phyloP scores from a whole-genome alignment of 176 grass and related monocot species.

The Oryza officinalis region DNA sequence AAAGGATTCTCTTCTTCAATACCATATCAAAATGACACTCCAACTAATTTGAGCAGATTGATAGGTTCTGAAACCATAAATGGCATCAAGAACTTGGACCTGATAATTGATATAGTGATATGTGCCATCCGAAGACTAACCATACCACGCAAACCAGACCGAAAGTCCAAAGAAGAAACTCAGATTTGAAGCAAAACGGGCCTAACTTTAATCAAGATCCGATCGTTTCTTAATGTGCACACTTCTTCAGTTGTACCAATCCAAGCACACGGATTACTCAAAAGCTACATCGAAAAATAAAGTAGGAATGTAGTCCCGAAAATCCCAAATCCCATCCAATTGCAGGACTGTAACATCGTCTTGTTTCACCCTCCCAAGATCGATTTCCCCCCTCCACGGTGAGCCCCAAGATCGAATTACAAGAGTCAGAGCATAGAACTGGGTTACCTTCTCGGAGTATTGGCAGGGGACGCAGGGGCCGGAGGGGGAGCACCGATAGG shows the following conservation, averaged over 20 bases:
- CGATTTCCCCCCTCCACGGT: neutral
- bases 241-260: neutral
- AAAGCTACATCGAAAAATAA: neutral
- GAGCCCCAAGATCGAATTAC: neutral
- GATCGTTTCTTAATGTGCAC: neutral
- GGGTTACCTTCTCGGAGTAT: constrained; percentile 80
- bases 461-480: constrained; percentile 83
- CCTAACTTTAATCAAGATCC: constrained; percentile 28
- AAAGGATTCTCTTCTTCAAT: neutral
- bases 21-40: constrained; percentile 1
- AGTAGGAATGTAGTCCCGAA: neutral
- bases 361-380: constrained; percentile 26
- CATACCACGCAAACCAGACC: neutral
- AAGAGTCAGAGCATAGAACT: neutral
- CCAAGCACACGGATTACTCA: neutral
- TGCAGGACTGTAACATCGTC: neutral
- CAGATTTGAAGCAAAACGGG: neutral
- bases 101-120: neutral
- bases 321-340: constrained; percentile 1
- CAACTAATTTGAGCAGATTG: neutral
- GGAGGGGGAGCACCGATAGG: constrained; percentile 70
- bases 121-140: neutral
- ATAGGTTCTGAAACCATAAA: neutral
- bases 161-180: neutral
- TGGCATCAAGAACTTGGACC: neutral